phyloP scores from a whole-genome alignment of 2,329 filamentous ascomycete species.

The Leptodontidium sp. region DNA sequence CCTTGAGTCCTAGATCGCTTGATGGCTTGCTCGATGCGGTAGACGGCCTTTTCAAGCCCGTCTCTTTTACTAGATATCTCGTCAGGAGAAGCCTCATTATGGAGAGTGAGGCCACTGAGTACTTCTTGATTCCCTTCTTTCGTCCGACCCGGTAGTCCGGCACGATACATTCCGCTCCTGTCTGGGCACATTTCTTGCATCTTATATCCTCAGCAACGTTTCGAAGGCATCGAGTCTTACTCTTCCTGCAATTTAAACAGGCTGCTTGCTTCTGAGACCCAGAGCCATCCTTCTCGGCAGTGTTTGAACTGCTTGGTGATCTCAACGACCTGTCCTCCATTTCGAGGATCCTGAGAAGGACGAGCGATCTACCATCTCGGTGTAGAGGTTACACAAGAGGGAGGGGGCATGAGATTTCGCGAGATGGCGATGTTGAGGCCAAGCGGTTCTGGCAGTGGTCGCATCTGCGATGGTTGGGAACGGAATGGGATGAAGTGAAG shows the following conservation, averaged over 20 bases:
- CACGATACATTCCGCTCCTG: conserved; percentile 68
- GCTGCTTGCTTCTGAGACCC: conserved; percentile 53
- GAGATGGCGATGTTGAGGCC: not conserved
- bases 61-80: conserved; percentile 68
- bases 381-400: not conserved
- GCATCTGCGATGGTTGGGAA: not conserved
- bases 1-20: conserved; percentile 57
- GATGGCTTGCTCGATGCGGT: conserved; percentile 76
- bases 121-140: conserved; percentile 82
- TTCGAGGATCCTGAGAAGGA: conserved; percentile 16
- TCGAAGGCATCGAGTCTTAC: conserved; percentile 74
- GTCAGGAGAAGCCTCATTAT: conserved; percentile 27
- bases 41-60: conserved; percentile 76
- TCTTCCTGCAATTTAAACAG: conserved; percentile 70
- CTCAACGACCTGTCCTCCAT: conserved; percentile 37
- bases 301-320: conserved; percentile 38
- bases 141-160: conserved; percentile 77
- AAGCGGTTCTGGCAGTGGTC: not conserved
- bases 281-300: conserved; percentile 32
- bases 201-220: conserved; percentile 55
- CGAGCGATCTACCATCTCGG: conserved; percentile 18
- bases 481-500: not conserved
- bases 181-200: conserved; percentile 69
- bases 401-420: too few species aligned
- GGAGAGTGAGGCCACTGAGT: conserved; percentile 39